Evolutionary conservation across 2,329 filamentous ascomycete species (phyloP), one percentile per base, ranked within the genome.

Genomic region (Aspergillus bombycis): DNA sequence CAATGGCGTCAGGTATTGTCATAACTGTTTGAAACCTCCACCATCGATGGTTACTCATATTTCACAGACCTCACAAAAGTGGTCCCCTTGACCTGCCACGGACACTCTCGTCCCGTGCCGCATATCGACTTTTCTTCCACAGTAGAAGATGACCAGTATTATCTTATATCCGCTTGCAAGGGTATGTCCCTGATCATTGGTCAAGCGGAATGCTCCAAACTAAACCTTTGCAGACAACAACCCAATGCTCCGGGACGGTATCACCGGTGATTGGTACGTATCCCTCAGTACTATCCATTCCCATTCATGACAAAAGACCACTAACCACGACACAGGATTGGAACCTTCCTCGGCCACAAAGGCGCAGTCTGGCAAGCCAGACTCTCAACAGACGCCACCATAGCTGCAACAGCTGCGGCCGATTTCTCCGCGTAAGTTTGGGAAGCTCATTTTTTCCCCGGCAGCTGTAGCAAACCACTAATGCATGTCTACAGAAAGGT

Each of bases 331-430:
- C 54, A 14, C 62, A 88, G 86, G 92, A 98, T 98, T 71, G 95
- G 95, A 56, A 98, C 95, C 43, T 98, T 98, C 77, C 90, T 99
- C 72, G 95, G 95, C 46, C 95, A 99, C 83, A 98, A 99, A 81
- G 95, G 95, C 67, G 95, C 95, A 43, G 94, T 98, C 64, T 99
- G 95, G 93, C 94, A 97, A 81, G 92, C 94, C 60, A 88, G 94
- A 71, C 85, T 99, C 41, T 97, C 93, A 59, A 89, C 92, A 23
- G 93, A 98, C 80, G 92, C 93, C 48, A 89, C 88, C 30, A 89
- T 93, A 55, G 94, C 95, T 62, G 95, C 94, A 11, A 98, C 96
- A 38, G 95, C 92, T 54, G 96, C 94, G 57, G 95, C 95, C 57
- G 95, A 99, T 78, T 99, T 99, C 78, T 95, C 93, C 62, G 93